These are phyloP conservation scores for Colletotrichum caudatum DNA, from an alignment of 2,329 filamentous ascomycete species.

Conservation along the genomic window DNA sequence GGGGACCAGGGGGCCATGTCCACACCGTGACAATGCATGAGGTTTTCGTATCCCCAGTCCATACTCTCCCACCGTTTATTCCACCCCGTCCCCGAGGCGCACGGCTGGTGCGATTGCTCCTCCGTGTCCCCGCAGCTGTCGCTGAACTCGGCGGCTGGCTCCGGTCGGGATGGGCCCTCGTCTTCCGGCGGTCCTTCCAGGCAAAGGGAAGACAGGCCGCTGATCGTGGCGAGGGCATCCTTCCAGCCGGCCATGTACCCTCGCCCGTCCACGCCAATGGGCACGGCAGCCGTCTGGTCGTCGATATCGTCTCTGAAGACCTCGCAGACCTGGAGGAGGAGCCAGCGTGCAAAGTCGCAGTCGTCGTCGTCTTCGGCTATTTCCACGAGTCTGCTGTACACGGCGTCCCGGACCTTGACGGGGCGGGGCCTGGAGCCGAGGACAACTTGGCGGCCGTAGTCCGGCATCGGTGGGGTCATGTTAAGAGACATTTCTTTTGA, in stretches of 20 bases:
- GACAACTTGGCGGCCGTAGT: neutral
- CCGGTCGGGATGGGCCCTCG: neutral
- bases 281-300: neutral
- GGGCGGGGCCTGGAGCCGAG: neutral
- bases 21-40: neutral
- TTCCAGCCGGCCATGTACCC: neutral
- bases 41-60: neutral
- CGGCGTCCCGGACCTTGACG: neutral
- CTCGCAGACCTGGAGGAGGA: neutral
- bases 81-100: neutral
- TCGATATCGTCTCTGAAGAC: neutral
- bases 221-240: neutral
- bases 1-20: neutral
- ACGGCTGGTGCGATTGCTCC: neutral
- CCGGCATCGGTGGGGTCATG: neutral
- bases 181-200: neutral
- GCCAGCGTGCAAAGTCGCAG: neutral
- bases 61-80: no score
- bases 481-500: neutral
- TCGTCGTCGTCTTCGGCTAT: neutral
- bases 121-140: neutral
- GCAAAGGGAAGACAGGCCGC: neutral
- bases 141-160: neutral
- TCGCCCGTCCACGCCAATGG: no score
- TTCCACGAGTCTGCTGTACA: neutral